Conservation (phyloP, 2,329 filamentous ascomycete species). For the Teratosphaeria nubilosa region DNA sequence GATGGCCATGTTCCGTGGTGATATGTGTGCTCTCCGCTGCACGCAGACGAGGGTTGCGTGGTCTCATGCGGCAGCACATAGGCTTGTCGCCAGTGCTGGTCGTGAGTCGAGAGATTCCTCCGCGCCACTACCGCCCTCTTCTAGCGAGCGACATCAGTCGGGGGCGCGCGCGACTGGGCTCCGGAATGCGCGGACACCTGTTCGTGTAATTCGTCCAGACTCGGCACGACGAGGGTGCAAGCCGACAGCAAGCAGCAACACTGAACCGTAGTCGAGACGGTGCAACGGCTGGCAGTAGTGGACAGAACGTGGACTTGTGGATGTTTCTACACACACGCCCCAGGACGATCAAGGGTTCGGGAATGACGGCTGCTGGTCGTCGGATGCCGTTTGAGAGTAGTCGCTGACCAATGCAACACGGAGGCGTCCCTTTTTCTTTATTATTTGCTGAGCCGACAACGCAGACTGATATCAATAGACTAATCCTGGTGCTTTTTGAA, state of each 20-base stretch:
- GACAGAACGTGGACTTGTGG: background rate
- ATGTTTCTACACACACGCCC: background rate
- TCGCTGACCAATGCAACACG: background rate
- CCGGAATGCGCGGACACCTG: background rate
- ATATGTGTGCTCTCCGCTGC: background rate
- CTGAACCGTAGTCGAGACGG: background rate
- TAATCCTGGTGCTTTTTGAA: background rate
- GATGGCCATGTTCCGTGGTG: background rate
- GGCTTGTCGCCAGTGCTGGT: background rate
- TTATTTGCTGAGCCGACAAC: background rate
- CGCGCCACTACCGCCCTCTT: background rate
- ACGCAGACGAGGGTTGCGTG: background rate
- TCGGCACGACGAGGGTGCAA: background rate
- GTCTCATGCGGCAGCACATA: background rate
- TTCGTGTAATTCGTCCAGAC: background rate
- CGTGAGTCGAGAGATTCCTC: background rate
- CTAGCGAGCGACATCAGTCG: background rate
- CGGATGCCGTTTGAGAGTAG: background rate
- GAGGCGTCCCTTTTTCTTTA: background rate
- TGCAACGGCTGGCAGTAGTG: background rate
- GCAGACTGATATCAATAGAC: background rate
- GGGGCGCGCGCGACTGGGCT: background rate
- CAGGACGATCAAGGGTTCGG: background rate
- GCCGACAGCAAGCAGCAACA: background rate
- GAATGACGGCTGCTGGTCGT: background rate